phyloP scores from a whole-genome alignment of 2,329 filamentous ascomycete genomes.

The Ophiostoma perfectum region DNA sequence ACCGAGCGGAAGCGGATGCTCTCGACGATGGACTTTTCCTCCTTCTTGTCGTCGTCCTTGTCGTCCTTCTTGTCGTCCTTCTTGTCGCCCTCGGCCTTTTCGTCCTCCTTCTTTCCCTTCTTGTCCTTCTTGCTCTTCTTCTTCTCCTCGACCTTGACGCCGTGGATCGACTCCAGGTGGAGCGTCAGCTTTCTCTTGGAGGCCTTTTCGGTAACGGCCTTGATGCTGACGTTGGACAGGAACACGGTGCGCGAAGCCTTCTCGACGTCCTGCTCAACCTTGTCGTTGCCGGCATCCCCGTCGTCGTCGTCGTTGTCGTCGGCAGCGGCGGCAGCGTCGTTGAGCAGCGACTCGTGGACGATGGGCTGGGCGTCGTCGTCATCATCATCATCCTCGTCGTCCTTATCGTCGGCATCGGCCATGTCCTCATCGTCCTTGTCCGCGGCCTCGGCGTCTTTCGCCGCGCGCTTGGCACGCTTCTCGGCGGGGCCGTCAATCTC shows the following conservation, averaged over 20 bases:
- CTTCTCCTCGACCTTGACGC: constrained; percentile 27
- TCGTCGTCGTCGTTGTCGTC: constrained; percentile 34
- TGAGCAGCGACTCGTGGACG: constrained; percentile 22
- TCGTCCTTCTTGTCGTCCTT: constrained; percentile 46
- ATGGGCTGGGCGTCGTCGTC: constrained; percentile 23
- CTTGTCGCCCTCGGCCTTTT: constrained; percentile 70
- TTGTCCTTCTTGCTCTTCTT: constrained; percentile 12
- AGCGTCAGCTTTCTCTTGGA: constrained; percentile 71
- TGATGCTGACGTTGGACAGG: constrained; percentile 79
- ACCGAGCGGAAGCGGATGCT: constrained; percentile 93
- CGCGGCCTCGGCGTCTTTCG: constrained; percentile 27
- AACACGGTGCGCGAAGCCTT: constrained; percentile 90
- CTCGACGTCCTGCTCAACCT: constrained; percentile 54
- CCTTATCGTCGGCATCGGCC: constrained; percentile 33
- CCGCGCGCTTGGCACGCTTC: constrained; percentile 48
- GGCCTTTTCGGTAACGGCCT: constrained; percentile 75
- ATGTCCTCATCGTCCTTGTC: constrained; percentile 27
- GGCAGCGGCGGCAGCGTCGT: constrained; percentile 26
- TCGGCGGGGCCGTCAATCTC: constrained; percentile 38
- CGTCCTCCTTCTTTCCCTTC: constrained; percentile 63
- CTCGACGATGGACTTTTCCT: constrained; percentile 53
- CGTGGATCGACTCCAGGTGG: constrained; percentile 73
- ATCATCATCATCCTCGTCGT: constrained; percentile 34
- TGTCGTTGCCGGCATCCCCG: constrained; percentile 44
- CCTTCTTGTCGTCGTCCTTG: constrained; percentile 65